These are phyloP conservation scores for Metschnikowia henanensis DNA, from an alignment of 805 yeast species.

Conservation along the genomic window DNA sequence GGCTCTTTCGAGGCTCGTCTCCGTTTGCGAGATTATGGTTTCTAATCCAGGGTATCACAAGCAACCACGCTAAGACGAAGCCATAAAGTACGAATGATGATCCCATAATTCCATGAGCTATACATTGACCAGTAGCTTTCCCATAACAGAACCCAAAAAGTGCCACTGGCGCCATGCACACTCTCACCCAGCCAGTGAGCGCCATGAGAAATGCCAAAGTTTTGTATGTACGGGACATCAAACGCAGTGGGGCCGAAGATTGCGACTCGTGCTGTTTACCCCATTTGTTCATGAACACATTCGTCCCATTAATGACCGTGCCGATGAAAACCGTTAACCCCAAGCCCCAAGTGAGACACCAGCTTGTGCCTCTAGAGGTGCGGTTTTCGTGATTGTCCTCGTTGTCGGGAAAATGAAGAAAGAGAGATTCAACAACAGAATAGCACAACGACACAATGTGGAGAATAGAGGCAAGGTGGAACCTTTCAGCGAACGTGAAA, in stretches of 20 bases:
- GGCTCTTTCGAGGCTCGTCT: slow-evolving; percentile 43
- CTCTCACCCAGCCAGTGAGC: slow-evolving; percentile 74
- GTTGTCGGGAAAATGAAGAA: slow-evolving; percentile 62
- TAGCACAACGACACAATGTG: slow-evolving; percentile 31
- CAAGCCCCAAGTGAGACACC: slow-evolving; percentile 53
- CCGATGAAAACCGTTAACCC: slow-evolving; percentile 54
- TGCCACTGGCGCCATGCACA: slow-evolving; percentile 79
- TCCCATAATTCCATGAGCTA: slow-evolving; percentile 98
- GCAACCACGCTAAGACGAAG: slow-evolving; percentile 60
- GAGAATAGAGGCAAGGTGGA: slow-evolving; percentile 25
- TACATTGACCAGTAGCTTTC: slow-evolving; percentile 86
- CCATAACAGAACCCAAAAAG: slow-evolving; percentile 86
- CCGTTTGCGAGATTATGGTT: slow-evolving; percentile 33
- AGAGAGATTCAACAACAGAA: slow-evolving; percentile 53
- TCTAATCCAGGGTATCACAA: slow-evolving; percentile 75
- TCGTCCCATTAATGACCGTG: slow-evolving; percentile 52
- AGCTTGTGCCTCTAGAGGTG: slow-evolving; percentile 67
- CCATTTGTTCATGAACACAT: slow-evolving; percentile 34
- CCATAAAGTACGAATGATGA: slow-evolving; percentile 83
- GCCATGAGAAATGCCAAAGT: slow-evolving; percentile 46
- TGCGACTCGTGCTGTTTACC: slow-evolving; percentile 4
- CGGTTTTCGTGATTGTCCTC: slow-evolving; percentile 63
- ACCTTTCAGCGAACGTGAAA: slow-evolving; percentile 53
- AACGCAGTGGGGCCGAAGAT: slow-evolving; percentile 11
- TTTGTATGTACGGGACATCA: slow-evolving; percentile 33